phyloP scores from a whole-genome alignment of 345 rosid genomes.

The Durio zibethinus region DNA sequence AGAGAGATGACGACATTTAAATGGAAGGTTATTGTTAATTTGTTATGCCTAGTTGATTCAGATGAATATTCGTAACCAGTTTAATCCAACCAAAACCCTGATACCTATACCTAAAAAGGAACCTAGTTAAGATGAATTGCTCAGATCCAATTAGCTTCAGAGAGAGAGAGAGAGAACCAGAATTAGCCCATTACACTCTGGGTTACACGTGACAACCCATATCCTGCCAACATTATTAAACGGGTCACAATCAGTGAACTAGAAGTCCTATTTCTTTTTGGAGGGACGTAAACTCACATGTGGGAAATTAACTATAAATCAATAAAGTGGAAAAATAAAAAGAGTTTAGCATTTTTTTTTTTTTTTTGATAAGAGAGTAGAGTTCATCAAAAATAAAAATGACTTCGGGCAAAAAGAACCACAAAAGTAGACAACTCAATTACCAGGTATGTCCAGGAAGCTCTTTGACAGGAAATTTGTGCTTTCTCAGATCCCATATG shows the following conservation, averaged over 20 bases:
- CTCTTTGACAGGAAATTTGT: slow-evolving; percentile 58
- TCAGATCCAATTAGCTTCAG: neutral
- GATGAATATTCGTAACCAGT: neutral
- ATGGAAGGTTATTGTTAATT: neutral
- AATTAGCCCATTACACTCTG: slow-evolving; percentile 73
- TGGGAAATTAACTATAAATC: slow-evolving; percentile 3
- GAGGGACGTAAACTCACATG: neutral
- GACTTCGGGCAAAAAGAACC: slow-evolving; percentile 2
- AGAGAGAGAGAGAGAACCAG: slow-evolving; percentile 52
- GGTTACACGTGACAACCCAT: slow-evolving; percentile 83
- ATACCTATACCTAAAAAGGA: neutral
- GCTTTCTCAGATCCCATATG: slow-evolving; percentile 77
- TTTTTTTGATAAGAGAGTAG: neutral
- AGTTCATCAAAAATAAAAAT: slow-evolving; percentile 16
- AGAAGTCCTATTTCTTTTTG: neutral
- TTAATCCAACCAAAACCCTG: neutral
- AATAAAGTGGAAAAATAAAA: slow-evolving; percentile 1
- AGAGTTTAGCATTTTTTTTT: neutral
- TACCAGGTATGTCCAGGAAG: slow-evolving; percentile 91
- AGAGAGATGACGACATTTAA: slow-evolving; percentile 14
- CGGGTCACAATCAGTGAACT: slow-evolving; percentile 7
- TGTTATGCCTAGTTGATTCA: neutral
- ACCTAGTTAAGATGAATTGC: neutral
- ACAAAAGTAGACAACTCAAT: slow-evolving; percentile 1
- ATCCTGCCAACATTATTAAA: slow-evolving; percentile 57